Percentiles rank a stretch among this genome's conserved stretches.
These are phyloP conservation scores for Geotrichum klebahnii DNA, from an alignment of 1,139 yeast genomes.

Conservation along the genomic window DNA sequence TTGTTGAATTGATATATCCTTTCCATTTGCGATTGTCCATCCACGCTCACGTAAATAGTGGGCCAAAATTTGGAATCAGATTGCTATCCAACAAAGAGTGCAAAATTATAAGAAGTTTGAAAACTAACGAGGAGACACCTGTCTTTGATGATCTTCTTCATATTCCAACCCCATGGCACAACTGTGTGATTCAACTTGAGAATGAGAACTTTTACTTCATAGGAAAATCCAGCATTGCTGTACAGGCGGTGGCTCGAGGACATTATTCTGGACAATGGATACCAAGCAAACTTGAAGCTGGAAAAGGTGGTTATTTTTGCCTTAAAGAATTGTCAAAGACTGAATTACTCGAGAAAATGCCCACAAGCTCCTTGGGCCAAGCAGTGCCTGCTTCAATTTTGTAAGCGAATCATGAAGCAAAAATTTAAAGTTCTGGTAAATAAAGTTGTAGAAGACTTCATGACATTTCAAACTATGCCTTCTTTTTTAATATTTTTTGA, in stretches of 20 bases:
- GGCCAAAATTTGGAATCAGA: slow-evolving; percentile 23
- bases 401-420: too few relatives aligned
- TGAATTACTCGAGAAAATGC: too few relatives aligned
- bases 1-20: slow-evolving; percentile 20
- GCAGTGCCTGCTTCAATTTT: too few relatives aligned
- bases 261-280: too few relatives aligned
- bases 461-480: too few relatives aligned
- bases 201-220: slow-evolving; percentile 14
- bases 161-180: slow-evolving; percentile 24
- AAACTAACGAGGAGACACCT: slow-evolving; percentile 13
- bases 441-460: too few relatives aligned
- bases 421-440: too few relatives aligned
- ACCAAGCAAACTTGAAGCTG: background rate
- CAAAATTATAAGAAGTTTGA: slow-evolving; percentile 12
- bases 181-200: slow-evolving; percentile 20
- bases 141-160: slow-evolving; percentile 21
- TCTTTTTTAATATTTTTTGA: too few relatives aligned
- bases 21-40: slow-evolving; percentile 22
- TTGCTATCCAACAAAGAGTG: slow-evolving; percentile 14
- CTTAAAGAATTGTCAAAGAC: too few relatives aligned
- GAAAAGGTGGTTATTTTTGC: too few relatives aligned
- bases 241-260: too few relatives aligned
- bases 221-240: slow-evolving; percentile 19
- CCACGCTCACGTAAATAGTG: slow-evolving; percentile 22
- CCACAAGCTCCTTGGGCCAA: too few relatives aligned